Evolutionary conservation across 2,329 filamentous ascomycete genomes (phyloP), one percentile per base, ranked within the genome.

Genomic region (Taxawa tesnikishii): DNA sequence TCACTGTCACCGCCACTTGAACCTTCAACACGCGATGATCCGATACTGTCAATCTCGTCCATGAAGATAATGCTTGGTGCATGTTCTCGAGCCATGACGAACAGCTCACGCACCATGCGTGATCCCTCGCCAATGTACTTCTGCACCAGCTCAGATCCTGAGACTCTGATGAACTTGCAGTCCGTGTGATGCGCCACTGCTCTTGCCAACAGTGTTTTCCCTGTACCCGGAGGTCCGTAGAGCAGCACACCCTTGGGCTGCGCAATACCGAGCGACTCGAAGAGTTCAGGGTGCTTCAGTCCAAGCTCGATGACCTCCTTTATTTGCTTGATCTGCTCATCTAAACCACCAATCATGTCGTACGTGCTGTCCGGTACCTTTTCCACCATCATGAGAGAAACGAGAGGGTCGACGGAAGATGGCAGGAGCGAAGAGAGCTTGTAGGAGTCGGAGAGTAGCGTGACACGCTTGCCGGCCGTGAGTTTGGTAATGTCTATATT

Each of bases 371-470:
- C 90, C 11, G 90, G 90, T 11, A 98, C 90, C 70, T 98, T 98
- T 58, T 98, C 90, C 32, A 98, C 90, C 90, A 98, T 98, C 90
- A 98, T 98, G 56, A 98, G 82, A 21, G 90, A 98, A 36, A 98
- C 90, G 37, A 98, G 80, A 23, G 90, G 90, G 54, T 98, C 90
- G 54, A 98, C 90, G 13, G 90, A 98, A 34, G 90, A 96, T 13
- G 90, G 90, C 7, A 98, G 76, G 65, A 96, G 92, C 68, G 94
- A 94, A 56, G 96, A 90, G 49, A 98, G 79, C 63, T 94, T 94
- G 72, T 98, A 98, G 44, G 83, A 88, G 59, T 98, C 90, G 49
- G 87, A 94, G 37, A 98, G 74, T 27, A 98, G 73, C 33, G 90
- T 94, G 42, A 98, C 90, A 46, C 90, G 85, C 68, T 98, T 98